A percentile compares a stretch with the other conserved stretches of the same genome.
Evolutionary conservation across 441 rosid genomes (phyloP).

Genomic region (Pelargonium citronellum): DNA sequence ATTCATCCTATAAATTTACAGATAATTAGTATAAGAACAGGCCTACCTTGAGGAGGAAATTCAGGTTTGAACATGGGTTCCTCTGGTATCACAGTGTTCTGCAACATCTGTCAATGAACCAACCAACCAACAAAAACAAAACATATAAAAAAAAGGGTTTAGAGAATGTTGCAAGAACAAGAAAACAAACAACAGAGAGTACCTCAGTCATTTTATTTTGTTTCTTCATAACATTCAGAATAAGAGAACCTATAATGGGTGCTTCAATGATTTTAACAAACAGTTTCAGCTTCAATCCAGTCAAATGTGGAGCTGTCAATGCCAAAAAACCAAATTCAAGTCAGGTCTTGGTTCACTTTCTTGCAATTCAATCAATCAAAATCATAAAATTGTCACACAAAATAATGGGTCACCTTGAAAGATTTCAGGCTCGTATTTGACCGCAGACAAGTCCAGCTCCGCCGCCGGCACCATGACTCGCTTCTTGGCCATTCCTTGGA

Average conservation of each 20-base stretch:
- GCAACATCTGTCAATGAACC: slow-evolving; percentile 42
- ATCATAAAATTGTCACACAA: not conserved
- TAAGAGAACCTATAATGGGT: slow-evolving; percentile 59
- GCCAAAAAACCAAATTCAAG: not conserved
- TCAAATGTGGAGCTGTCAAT: slow-evolving; percentile 67
- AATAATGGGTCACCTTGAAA: slow-evolving; percentile 42
- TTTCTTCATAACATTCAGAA: slow-evolving; percentile 50
- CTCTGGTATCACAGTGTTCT: slow-evolving; percentile 61
- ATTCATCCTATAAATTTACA: not conserved
- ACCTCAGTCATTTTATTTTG: slow-evolving; percentile 64
- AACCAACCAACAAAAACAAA: too few species aligned
- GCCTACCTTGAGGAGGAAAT: slow-evolving; percentile 69
- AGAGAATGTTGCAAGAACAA: not conserved
- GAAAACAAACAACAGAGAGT: slow-evolving; percentile 15
- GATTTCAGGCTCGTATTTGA: slow-evolving; percentile 49
- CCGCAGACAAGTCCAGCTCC: slow-evolving; percentile 49
- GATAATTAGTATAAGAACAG: not conserved
- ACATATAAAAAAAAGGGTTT: not conserved
- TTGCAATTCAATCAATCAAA: not conserved
- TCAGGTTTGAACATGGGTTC: slow-evolving; percentile 82
- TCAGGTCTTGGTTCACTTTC: not conserved
- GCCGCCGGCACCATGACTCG: slow-evolving; percentile 51
- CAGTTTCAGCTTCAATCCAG: slow-evolving; percentile 51
- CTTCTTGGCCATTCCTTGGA: slow-evolving; percentile 49
- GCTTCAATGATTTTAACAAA: slow-evolving; percentile 55